A percentile compares a stretch with the other conserved stretches of the same genome.
phyloP scores from a whole-genome alignment of 352 stramenopile species.

The Aphanomyces astaci region DNA sequence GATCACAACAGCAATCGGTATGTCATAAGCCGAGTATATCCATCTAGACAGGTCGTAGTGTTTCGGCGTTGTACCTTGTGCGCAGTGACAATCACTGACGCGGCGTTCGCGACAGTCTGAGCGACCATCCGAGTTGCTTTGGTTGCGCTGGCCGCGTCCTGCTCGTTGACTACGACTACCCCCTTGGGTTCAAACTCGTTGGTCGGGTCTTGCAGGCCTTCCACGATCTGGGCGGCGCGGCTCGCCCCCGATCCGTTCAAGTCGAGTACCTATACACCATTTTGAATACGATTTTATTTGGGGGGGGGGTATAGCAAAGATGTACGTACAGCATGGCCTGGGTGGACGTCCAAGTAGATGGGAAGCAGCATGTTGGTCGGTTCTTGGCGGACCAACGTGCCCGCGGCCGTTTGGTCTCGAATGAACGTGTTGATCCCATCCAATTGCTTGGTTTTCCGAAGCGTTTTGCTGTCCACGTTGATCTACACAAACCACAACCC shows the following conservation, averaged over 20 bases:
- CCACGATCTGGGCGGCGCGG: constrained; percentile 10
- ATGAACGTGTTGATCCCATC: constrained; percentile 89
- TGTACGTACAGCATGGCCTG: constrained; percentile 54
- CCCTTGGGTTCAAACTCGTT: constrained; percentile 14
- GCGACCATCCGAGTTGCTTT: constrained; percentile 47
- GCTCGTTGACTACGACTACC: constrained; percentile 67
- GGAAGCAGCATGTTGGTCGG: constrained; percentile 93
- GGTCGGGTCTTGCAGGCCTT: background rate
- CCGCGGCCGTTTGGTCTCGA: constrained; percentile 76
- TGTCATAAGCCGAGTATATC: too few species aligned
- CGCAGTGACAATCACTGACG: constrained; percentile 49
- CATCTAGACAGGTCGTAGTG: too few species aligned
- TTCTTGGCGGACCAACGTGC: constrained; percentile 92
- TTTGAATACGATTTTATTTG: background rate
- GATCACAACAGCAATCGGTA: too few species aligned
- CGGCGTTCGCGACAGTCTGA: constrained; percentile 43
- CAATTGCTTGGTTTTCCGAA: constrained; percentile 85
- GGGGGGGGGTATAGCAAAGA: background rate
- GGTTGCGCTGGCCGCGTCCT: constrained; percentile 41
- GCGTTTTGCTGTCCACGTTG: constrained; percentile 58
- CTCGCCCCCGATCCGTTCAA: constrained; percentile 18
- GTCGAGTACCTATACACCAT: constrained; percentile 12
- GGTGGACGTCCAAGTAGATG: constrained; percentile 86
- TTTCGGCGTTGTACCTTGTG: constrained; percentile 46
- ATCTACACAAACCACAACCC: constrained; percentile 24